These are phyloP conservation scores for Rhizophlyctis rosea DNA, from an alignment of 192 early-diverging fungal genomes.

Conservation along the genomic window DNA sequence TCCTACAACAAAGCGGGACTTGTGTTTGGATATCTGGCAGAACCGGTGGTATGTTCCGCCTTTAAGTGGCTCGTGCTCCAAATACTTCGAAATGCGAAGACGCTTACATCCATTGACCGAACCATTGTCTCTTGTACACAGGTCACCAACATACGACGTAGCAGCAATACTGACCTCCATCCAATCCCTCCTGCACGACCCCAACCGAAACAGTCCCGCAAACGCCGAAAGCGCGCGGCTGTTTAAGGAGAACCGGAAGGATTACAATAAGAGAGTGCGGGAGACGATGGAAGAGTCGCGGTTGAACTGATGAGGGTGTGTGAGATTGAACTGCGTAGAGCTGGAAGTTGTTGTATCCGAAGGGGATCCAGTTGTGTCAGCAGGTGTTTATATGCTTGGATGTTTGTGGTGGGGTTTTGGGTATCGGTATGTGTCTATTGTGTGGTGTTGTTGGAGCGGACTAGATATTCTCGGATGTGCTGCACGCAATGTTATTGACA, in stretches of 20 bases:
- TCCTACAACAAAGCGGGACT: conserved; percentile 94
- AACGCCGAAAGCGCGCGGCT: conserved; percentile 90
- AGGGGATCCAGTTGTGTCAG: background rate
- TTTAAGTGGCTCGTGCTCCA: background rate
- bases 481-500: background rate
- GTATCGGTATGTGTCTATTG: background rate
- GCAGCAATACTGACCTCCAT: conserved; percentile 74
- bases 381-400: background rate
- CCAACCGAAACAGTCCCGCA: conserved; percentile 90
- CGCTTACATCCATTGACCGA: no score
- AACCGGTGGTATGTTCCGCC: conserved; percentile 81
- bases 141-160: conserved; percentile 5
- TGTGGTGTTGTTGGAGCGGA: background rate
- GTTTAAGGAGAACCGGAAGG: no score
- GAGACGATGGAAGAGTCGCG: no score
- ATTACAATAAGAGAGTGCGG: no score
- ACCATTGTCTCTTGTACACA: background rate
- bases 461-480: background rate
- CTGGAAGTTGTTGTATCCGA: no score
- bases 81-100: no score
- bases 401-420: background rate
- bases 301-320: no score
- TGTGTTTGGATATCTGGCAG: conserved; percentile 97
- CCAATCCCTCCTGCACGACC: conserved; percentile 90
- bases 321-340: no score